Conservation (phyloP, 2,329 filamentous ascomycete genomes). For the Metarhizium humberi region DNA sequence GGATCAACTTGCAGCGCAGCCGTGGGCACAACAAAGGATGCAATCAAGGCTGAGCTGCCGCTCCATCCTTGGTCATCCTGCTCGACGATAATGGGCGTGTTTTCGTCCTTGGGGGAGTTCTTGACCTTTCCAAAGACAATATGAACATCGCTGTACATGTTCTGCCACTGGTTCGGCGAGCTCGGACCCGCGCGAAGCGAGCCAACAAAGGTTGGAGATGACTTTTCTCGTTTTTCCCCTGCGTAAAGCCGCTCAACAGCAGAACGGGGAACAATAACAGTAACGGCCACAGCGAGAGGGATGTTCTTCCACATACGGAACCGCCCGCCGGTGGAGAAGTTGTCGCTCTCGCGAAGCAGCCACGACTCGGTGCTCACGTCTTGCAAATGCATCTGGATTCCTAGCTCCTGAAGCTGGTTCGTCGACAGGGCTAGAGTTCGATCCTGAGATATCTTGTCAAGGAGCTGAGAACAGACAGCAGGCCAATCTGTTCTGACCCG, state of each 20-base stretch:
- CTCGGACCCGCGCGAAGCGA: too few species aligned
- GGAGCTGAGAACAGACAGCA: too few species aligned
- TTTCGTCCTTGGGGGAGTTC: constrained; percentile 14
- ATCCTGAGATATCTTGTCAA: constrained; percentile 13
- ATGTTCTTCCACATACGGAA: constrained; percentile 28
- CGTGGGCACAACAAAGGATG: constrained; percentile 31
- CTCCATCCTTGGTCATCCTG: constrained; percentile 21
- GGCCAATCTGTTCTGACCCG: too few species aligned
- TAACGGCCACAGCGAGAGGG: constrained; percentile 27
- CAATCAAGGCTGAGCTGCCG: constrained; percentile 28
- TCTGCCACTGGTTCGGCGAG: constrained; percentile 17
- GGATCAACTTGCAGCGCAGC: constrained; percentile 23
- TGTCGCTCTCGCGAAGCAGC: constrained; percentile 15
- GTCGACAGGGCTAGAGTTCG: constrained; percentile 7
- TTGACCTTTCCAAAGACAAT: constrained; percentile 29
- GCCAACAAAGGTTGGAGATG: neutral
- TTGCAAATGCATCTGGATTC: constrained; percentile 25
- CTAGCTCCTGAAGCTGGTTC: constrained; percentile 26
- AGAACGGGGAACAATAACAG: constrained; percentile 23
- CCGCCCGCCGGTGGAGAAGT: constrained; percentile 11
- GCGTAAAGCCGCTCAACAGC: constrained; percentile 18
- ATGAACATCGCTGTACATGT: constrained; percentile 30
- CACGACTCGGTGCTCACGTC: constrained; percentile 22
- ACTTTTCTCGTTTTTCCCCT: constrained; percentile 6
- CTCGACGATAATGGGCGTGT: constrained; percentile 15